Evolutionary conservation across 1,284 basidiomycete species (phyloP).

Genomic region (Papiliotrema nemorosa): DNA sequence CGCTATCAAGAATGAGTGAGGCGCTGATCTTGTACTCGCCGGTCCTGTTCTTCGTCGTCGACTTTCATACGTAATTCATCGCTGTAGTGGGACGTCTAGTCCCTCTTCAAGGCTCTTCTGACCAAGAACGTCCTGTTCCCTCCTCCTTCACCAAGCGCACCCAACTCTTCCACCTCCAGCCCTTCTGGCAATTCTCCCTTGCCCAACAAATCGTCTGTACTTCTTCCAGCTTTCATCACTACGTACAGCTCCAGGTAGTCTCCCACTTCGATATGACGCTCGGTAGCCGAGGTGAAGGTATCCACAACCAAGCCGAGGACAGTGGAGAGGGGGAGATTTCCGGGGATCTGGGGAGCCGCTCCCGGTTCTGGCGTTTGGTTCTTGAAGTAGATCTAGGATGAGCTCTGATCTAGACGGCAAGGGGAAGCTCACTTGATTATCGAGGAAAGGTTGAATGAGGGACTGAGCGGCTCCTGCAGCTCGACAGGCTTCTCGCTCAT

Average conservation of each 20-base stretch:
- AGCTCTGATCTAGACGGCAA: conserved; percentile 23
- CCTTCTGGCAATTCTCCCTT: conserved; percentile 55
- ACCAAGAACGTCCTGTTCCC: conserved; percentile 46
- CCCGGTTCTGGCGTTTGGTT: conserved; percentile 70
- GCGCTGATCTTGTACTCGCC: too few relatives aligned
- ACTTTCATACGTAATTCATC: too few relatives aligned
- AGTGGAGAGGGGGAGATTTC: conserved; percentile 71
- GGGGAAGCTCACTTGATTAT: conserved; percentile 70
- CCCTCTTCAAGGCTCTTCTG: conserved; percentile 45
- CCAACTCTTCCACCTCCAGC: conserved; percentile 53
- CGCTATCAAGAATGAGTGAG: too few relatives aligned
- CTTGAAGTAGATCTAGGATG: conserved; percentile 83
- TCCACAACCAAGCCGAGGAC: conserved; percentile 85
- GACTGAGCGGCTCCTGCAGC: conserved; percentile 87
- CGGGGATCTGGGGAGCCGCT: conserved; percentile 60
- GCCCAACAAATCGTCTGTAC: conserved; percentile 60
- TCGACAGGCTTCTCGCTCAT: conserved; percentile 90
- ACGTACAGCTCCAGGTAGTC: conserved; percentile 89
- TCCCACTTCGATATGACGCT: conserved; percentile 95
- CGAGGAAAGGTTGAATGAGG: conserved; percentile 90
- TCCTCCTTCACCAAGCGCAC: conserved; percentile 39
- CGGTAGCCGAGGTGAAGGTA: conserved; percentile 76
- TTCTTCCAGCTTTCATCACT: conserved; percentile 67
- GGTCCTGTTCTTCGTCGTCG: too few relatives aligned
- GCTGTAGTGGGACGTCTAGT: too few relatives aligned